Evolutionary conservation across 495 filamentous ascomycete species (phyloP), one percentile per base, ranked within the genome.

Genomic region (Penicillium riverlandense): DNA sequence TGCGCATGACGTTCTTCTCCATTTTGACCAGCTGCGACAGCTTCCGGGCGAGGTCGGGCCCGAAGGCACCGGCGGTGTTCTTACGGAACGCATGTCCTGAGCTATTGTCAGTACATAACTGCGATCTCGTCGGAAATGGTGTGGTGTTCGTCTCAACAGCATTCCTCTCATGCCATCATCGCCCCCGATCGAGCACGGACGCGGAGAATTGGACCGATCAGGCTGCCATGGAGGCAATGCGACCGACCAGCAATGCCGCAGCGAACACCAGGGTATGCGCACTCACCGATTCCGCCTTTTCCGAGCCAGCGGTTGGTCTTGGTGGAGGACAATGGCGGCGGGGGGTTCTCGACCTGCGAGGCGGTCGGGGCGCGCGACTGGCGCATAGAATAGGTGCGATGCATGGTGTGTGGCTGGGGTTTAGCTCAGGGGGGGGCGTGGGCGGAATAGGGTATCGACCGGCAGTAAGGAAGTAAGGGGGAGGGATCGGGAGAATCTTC

Each of bases 1-100:
- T 96, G 58, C 92, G 86, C 92, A 98, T 98, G 38, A 95, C 85
- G 59, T 98, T 97, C 85, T 98, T 98, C 73, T 98, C 92, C 94
- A 98, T 97, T 76, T 98, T 97, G 47, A 98, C 92, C 31, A 98
- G 80, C 75, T 95, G 88, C 22, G 90, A 84, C 44, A 98, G 81
- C 80, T 98, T 98, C 76, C 92, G 91, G 42, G 94, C 85, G 29
- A 98, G 84, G 44, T 98, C 92, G 44, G 92, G 94, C 45, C 92
- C 94, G 65, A 94, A 97, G 58, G 89, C 87, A 45, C 92, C 92
- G 44, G 90, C 91, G 40, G 90, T 76, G 43, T 85, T 86, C 65
- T 86, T 86, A 58, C 92, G 88, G 64, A 97, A 84, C 41, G 85
- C 88, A 86, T 97, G 92, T 60, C 91, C 92, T 96, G 35, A 22